A percentile compares a stretch with the other conserved stretches of the same genome.
Evolutionary conservation across 2,329 filamentous ascomycete species (phyloP).

Genomic region (Colletotrichum tamarilloi): DNA sequence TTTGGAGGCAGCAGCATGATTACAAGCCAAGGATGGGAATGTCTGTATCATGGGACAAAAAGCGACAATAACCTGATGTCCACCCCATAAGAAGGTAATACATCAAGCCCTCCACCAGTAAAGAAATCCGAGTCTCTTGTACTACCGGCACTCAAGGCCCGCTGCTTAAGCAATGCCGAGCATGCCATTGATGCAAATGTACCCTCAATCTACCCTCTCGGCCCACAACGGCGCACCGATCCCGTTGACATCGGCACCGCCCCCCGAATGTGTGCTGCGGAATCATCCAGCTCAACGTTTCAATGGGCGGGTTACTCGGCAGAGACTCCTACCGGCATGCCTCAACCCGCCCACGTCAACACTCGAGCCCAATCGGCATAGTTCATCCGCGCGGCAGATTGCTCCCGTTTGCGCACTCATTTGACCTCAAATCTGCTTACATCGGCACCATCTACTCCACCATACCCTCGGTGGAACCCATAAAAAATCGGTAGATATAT

Average conservation of each 20-base stretch:
- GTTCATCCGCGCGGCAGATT: background rate
- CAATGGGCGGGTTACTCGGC: background rate
- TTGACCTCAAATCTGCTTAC: conserved; percentile 4
- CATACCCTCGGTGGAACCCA: background rate
- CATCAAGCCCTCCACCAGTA: background rate
- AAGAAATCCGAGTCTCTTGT: background rate
- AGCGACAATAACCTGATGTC: background rate
- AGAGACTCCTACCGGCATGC: background rate
- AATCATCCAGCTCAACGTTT: background rate
- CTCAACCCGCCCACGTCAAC: background rate
- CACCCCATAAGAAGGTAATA: background rate
- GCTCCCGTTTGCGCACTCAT: background rate
- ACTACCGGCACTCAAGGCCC: too few species aligned
- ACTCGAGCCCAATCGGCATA: background rate
- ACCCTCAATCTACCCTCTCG: background rate
- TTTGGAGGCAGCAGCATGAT: background rate
- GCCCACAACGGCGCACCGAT: background rate
- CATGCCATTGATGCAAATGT: background rate
- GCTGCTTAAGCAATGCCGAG: background rate
- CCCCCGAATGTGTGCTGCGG: background rate
- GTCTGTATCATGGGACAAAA: background rate
- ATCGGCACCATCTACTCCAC: background rate
- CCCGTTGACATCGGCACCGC: background rate
- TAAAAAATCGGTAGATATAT: background rate
- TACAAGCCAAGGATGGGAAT: background rate